Percentiles rank a stretch among this genome's conserved stretches.
Evolutionary conservation across 2,329 filamentous ascomycete species (phyloP).

Genomic region (Graphium sp.): DNA sequence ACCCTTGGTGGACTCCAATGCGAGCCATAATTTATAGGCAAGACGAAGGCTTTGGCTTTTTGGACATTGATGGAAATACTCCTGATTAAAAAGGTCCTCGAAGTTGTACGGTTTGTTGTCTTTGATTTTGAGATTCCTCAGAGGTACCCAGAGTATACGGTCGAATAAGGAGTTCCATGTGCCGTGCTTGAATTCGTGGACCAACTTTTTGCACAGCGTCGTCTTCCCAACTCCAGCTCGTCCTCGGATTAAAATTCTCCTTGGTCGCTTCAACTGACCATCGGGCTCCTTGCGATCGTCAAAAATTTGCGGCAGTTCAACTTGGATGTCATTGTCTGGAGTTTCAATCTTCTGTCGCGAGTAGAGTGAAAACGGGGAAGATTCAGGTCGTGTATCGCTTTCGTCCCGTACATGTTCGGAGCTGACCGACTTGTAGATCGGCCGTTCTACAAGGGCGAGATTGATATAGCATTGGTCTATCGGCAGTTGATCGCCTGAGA

Average conservation of each 20-base stretch:
- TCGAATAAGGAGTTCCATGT: conserved; percentile 12
- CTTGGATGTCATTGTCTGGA: conserved; percentile 2
- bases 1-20: neutral
- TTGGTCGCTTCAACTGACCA: conserved; percentile 7
- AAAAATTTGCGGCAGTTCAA: conserved; percentile 13
- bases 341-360: conserved; percentile 11
- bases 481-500: conserved; percentile 14
- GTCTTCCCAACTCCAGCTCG: conserved; percentile 16
- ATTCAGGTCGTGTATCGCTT: conserved; percentile 1
- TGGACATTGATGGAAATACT: too few species aligned
- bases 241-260: conserved; percentile 14
- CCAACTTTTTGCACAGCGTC: conserved; percentile 18
- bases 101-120: neutral
- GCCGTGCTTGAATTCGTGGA: conserved; percentile 12
- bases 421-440: conserved; percentile 5
- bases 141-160: conserved; percentile 12
- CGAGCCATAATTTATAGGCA: neutral
- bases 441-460: conserved; percentile 15
- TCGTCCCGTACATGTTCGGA: conserved; percentile 2
- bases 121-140: neutral
- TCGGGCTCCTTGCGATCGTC: conserved; percentile 8
- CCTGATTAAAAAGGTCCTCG: neutral
- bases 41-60: too few species aligned
- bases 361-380: conserved; percentile 11
- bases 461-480: conserved; percentile 22